Conservation (phyloP, 306 rosid genomes). For the Ormosia emarginata region DNA sequence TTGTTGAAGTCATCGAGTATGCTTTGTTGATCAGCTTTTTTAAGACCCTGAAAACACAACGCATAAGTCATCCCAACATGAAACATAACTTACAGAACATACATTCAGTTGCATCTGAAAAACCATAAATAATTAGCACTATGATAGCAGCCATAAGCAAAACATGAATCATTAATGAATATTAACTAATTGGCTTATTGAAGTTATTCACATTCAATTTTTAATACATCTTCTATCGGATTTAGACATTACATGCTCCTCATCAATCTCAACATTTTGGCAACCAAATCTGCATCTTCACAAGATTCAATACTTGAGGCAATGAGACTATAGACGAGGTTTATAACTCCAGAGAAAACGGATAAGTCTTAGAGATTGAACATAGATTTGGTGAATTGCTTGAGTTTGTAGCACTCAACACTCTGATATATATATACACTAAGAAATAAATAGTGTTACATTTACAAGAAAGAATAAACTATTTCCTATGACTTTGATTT, state of each 20-base stretch:
- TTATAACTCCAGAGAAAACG: no score
- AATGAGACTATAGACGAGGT: not conserved
- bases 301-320: not conserved
- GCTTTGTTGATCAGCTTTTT: conserved; percentile 83
- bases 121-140: not conserved
- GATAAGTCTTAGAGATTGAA: no score
- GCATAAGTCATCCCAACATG: conserved; percentile 9
- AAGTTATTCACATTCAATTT: not conserved
- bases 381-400: no score
- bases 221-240: not conserved
- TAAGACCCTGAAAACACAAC: conserved; percentile 72
- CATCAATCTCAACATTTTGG: not conserved
- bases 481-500: no score
- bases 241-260: not conserved
- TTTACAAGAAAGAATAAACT: no score
- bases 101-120: conserved; percentile 18
- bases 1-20: conserved; percentile 93
- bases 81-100: not conserved
- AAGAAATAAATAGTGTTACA: no score
- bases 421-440: no score
- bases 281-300: not conserved
- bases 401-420: no score
- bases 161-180: not conserved
- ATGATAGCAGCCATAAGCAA: conserved; percentile 3
- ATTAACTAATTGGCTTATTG: not conserved